These are phyloP conservation scores for Aspergillus sclerotialis DNA, from an alignment of 2,329 filamentous ascomycete genomes.

Conservation along the genomic window DNA sequence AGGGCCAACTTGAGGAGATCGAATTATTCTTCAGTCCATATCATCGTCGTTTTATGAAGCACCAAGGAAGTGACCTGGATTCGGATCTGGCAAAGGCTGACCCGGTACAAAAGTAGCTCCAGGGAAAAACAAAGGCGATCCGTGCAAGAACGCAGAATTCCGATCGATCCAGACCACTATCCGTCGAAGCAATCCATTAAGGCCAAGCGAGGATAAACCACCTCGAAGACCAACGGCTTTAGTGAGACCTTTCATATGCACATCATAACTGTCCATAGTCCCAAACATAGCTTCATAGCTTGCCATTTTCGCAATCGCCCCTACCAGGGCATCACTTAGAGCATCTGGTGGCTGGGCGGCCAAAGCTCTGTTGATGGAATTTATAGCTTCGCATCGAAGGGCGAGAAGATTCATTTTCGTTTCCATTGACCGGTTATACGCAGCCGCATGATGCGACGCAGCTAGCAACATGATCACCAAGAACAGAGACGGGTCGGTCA, in stretches of 20 bases:
- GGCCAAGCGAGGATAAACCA: slow-evolving; percentile 36
- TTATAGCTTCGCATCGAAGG: slow-evolving; percentile 40
- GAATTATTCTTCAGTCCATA: no score
- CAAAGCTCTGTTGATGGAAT: slow-evolving; percentile 37
- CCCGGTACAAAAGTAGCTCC: slow-evolving; percentile 19
- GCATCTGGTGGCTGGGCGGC: slow-evolving; percentile 16
- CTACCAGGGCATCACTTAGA: slow-evolving; percentile 39
- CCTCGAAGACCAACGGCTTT: slow-evolving; percentile 40
- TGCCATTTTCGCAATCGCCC: slow-evolving; percentile 46
- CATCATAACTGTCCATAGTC: slow-evolving; percentile 33
- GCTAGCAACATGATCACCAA: slow-evolving; percentile 37
- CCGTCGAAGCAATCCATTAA: slow-evolving; percentile 40
- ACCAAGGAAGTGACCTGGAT: slow-evolving; percentile 28
- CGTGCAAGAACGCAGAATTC: slow-evolving; percentile 33
- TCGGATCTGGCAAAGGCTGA: slow-evolving; percentile 18
- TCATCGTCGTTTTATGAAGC: slow-evolving; percentile 13
- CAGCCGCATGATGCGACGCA: slow-evolving; percentile 34
- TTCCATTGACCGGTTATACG: slow-evolving; percentile 12
- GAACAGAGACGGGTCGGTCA: slow-evolving; percentile 33
- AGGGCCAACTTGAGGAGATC: no score
- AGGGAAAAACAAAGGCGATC: slow-evolving; percentile 26
- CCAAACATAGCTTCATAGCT: slow-evolving; percentile 49
- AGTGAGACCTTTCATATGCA: slow-evolving; percentile 43
- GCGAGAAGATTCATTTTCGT: slow-evolving; percentile 28
- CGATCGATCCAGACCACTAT: slow-evolving; percentile 46